Base-by-base conservation (phyloP, 768 basidiomycete species). In the Boletellus emodensis region DNA sequence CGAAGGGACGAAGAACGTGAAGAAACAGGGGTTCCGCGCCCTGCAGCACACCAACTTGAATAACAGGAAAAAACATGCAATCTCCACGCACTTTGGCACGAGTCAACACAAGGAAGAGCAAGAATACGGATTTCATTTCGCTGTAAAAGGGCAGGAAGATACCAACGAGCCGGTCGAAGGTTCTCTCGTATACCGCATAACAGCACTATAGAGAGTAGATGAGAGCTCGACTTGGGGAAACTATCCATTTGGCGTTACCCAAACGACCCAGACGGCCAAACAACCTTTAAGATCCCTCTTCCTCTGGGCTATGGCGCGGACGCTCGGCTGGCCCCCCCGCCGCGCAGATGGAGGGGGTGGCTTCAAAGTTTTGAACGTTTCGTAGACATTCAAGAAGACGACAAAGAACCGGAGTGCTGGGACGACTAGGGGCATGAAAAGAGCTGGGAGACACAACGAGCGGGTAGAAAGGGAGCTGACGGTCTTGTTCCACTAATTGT, bases 261-360 rank as follows among this genome's bases (percentile, higher is more conserved):
- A 93, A 55, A 93, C 82, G 38, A 89, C 75, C 91, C 91, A 93
- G 13, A 92, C 80, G 34, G 87, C 81, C 42, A 93, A 71, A 62
- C 82, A 84, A 17, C 90, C 89, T 66, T 93, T 93, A 78, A 93
- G 85, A 61, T 84, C 81, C 52, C 90, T 79, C 66, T 93, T 93
- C 60, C 90, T 75, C 65, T 85, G 84, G 22, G 83, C 77, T 55
- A 84, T 63, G 11, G 87, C 87, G 33, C 85, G 79, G 17, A 77
- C 67, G 56, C 83, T 87, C 9, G 84, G 85, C 22, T 74, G 75
- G 12, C 84, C 83, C 52, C 76, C 77, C 17, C 70, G 64, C 44
- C 73, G 70, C 17, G 71, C 59, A 6, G 76, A 78, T 1, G 78
- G 75, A 30, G 78, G 79, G 0, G 88, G 88, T 3, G 67, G 66